phyloP scores from a whole-genome alignment of 1,284 basidiomycete species.

The Pseudozyma thailandica region DNA sequence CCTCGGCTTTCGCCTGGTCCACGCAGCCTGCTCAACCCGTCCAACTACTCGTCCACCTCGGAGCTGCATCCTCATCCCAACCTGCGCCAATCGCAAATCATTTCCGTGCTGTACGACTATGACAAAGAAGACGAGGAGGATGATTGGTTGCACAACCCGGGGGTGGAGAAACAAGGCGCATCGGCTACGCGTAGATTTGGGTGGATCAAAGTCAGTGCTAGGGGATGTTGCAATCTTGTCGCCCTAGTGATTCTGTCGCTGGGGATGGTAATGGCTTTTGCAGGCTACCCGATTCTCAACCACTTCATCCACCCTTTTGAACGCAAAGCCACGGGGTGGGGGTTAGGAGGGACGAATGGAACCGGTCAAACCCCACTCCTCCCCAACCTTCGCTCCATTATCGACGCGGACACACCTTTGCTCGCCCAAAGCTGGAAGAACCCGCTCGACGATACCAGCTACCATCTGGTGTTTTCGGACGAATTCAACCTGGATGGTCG shows the following conservation, averaged over 20 bases:
- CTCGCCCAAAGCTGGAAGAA: slow-evolving; percentile 19
- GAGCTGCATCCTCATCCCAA: background rate
- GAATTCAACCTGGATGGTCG: slow-evolving; percentile 79
- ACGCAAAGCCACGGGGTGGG: slow-evolving; percentile 61
- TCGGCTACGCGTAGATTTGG: no score
- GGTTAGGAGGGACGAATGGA: slow-evolving; percentile 75
- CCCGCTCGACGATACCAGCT: slow-evolving; percentile 17
- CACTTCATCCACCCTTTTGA: slow-evolving; percentile 3
- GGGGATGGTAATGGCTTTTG: slow-evolving; percentile 41
- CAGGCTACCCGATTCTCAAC: slow-evolving; percentile 41
- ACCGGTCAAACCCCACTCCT: slow-evolving; percentile 53
- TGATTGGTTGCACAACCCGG: slow-evolving; percentile 28
- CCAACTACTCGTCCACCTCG: background rate
- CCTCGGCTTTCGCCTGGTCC: no score
- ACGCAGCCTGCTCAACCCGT: no score
- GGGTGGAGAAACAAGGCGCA: slow-evolving; percentile 4
- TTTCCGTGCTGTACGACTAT: slow-evolving; percentile 38
- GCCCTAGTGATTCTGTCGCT: slow-evolving; percentile 17
- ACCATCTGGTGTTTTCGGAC: slow-evolving; percentile 75
- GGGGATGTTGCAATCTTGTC: slow-evolving; percentile 34
- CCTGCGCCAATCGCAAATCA: background rate
- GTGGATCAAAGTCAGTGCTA: slow-evolving; percentile 3
- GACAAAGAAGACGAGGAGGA: slow-evolving; percentile 24
- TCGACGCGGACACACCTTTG: slow-evolving; percentile 47
- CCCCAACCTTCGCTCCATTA: slow-evolving; percentile 13